Conservation (phyloP, 768 basidiomycete species). For the Myochromella boudieri region DNA sequence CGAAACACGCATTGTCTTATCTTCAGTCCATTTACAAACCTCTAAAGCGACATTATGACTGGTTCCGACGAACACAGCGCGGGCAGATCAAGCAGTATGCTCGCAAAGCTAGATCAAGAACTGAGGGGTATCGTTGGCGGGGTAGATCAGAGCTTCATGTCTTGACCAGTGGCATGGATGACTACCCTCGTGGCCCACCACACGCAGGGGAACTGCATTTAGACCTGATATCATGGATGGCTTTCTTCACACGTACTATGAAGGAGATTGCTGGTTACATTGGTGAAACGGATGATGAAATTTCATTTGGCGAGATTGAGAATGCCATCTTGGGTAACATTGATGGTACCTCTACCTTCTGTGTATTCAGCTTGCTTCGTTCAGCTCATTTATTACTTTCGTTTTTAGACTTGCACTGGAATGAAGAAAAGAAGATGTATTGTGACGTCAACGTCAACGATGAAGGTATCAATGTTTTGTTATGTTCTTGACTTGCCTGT, state of each 20-base stretch:
- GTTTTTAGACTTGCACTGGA: slow-evolving; percentile 86
- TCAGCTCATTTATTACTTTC: not conserved
- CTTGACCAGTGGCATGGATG: slow-evolving; percentile 93
- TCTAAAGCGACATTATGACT: slow-evolving; percentile 89
- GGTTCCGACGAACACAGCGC: slow-evolving; percentile 93
- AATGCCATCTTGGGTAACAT: slow-evolving; percentile 82
- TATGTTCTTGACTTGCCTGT: not conserved
- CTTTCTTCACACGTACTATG: slow-evolving; percentile 94
- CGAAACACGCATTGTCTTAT: slow-evolving; percentile 61
- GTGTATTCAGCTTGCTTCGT: not conserved
- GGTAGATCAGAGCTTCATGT: slow-evolving; percentile 86
- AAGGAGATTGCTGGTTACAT: slow-evolving; percentile 83
- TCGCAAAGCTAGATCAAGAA: slow-evolving; percentile 78
- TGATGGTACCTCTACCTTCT: slow-evolving; percentile 55
- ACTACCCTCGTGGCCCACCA: slow-evolving; percentile 89
- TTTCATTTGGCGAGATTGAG: slow-evolving; percentile 76
- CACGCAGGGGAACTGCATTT: slow-evolving; percentile 91
- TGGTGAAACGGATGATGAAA: slow-evolving; percentile 80
- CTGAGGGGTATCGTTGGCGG: slow-evolving; percentile 93
- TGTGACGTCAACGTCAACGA: slow-evolving; percentile 86
- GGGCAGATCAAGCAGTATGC: slow-evolving; percentile 93
- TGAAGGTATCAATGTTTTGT: slow-evolving; percentile 56
- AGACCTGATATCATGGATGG: slow-evolving; percentile 96
- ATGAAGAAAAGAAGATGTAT: slow-evolving; percentile 85
- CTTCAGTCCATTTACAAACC: slow-evolving; percentile 81